These are phyloP conservation scores for Pseudogymnoascus sp. DNA, from an alignment of 2,329 filamentous ascomycete genomes.

Conservation along the genomic window DNA sequence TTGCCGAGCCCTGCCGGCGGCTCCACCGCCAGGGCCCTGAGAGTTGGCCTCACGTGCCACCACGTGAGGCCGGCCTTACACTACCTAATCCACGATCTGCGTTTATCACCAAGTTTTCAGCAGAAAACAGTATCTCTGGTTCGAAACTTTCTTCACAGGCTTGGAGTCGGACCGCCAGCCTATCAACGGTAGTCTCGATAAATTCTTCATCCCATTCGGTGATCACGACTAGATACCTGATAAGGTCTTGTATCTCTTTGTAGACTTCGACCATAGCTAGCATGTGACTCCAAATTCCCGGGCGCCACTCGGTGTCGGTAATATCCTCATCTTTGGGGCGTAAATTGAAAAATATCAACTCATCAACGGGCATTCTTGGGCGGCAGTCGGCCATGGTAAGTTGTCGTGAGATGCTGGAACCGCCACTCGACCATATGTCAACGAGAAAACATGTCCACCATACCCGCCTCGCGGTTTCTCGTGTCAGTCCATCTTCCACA, in stretches of 20 bases:
- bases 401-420: conserved; percentile 24
- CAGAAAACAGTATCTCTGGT: conserved; percentile 16
- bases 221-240: conserved; percentile 24
- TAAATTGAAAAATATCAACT: conserved; percentile 22
- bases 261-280: conserved; percentile 29
- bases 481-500: conserved; percentile 21
- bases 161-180: conserved; percentile 16
- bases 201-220: conserved; percentile 27
- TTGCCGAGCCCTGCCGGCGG: no score
- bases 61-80: no score
- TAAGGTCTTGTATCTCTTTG: conserved; percentile 28
- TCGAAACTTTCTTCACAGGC: conserved; percentile 24
- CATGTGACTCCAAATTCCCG: conserved; percentile 31
- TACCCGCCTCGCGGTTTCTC: conserved; percentile 28
- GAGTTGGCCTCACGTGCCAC: no score
- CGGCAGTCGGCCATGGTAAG: conserved; percentile 16
- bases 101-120: conserved; percentile 25
- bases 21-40: no score
- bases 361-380: conserved; percentile 27
- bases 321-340: conserved; percentile 22
- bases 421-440: conserved; percentile 31
- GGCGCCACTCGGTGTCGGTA: conserved; percentile 15
- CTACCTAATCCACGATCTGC: conserved; percentile 25
- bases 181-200: conserved; percentile 16
- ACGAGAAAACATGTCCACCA: conserved; percentile 32